Evolutionary conservation across 2,329 filamentous ascomycete genomes (phyloP).

Genomic region (Calonectria montana): DNA sequence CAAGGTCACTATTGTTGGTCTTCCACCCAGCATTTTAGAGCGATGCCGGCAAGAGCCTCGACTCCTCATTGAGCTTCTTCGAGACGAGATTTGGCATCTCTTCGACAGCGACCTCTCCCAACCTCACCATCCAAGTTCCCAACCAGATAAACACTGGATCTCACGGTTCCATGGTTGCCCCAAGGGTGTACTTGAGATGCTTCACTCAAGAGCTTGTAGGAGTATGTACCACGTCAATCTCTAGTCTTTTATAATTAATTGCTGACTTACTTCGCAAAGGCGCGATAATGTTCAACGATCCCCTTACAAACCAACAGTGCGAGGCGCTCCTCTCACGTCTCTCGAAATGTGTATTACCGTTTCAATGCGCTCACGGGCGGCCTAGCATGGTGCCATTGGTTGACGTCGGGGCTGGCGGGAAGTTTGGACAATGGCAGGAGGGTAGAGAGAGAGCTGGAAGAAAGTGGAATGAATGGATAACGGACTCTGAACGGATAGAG

Average conservation of each 20-base stretch:
- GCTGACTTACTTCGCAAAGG: conserved; percentile 45
- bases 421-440: conserved; percentile 44
- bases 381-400: conserved; percentile 74
- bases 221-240: conserved; percentile 56
- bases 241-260: background rate
- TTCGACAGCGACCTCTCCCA: conserved; percentile 55
- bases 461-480: conserved; percentile 36
- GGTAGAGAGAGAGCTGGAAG: background rate
- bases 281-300: conserved; percentile 89
- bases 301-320: conserved; percentile 69
- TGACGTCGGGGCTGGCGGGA: conserved; percentile 54
- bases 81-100: conserved; percentile 78
- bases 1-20: conserved; percentile 61
- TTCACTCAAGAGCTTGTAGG: conserved; percentile 81
- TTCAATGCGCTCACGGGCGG: conserved; percentile 85
- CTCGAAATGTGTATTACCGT: conserved; percentile 76
- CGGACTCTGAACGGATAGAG: background rate
- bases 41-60: conserved; percentile 79
- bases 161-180: conserved; percentile 76
- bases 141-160: conserved; percentile 62
- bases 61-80: conserved; percentile 78
- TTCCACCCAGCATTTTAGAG: conserved; percentile 81
- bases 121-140: conserved; percentile 2
- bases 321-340: conserved; percentile 65
- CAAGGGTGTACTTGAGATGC: conserved; percentile 77